phyloP scores from a whole-genome alignment of 495 filamentous ascomycete genomes.

The Penicillium argentinense region DNA sequence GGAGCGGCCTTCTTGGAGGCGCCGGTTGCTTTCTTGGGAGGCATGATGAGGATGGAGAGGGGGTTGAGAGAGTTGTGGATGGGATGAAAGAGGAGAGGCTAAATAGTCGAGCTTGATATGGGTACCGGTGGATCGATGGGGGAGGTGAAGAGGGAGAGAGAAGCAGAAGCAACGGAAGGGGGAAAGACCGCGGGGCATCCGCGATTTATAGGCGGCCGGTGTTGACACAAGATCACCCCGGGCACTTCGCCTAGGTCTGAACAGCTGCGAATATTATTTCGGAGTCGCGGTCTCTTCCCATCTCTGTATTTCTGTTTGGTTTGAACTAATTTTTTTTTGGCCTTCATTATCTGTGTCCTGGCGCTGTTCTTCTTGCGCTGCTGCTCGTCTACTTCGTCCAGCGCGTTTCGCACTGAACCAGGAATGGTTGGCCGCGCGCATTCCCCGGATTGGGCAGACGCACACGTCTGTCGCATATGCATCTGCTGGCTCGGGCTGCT shows the following conservation, averaged over 20 bases:
- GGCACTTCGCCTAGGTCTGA: too few relatives aligned
- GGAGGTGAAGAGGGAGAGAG: slow-evolving; percentile 11
- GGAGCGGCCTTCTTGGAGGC: slow-evolving; percentile 52
- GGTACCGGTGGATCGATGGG: slow-evolving; percentile 18
- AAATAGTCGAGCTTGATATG: slow-evolving; percentile 7
- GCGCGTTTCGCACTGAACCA: slow-evolving; percentile 1
- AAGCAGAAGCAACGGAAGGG: slow-evolving; percentile 35
- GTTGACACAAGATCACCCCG: slow-evolving; percentile 47
- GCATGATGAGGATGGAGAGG: slow-evolving; percentile 37
- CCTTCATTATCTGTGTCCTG: slow-evolving; percentile 4
- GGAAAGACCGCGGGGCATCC: slow-evolving; percentile 49
- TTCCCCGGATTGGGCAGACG: slow-evolving; percentile 19
- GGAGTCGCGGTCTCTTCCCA: too few relatives aligned
- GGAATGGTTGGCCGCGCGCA: slow-evolving; percentile 14
- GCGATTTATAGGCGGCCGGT: slow-evolving; percentile 52
- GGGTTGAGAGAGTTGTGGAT: slow-evolving; percentile 16
- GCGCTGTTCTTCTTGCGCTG: not conserved
- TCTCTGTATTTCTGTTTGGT: slow-evolving; percentile 14
- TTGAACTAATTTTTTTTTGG: slow-evolving; percentile 7
- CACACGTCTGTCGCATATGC: slow-evolving; percentile 3
- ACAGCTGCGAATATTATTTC: too few relatives aligned
- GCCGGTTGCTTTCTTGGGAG: slow-evolving; percentile 54
- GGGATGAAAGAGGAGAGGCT: slow-evolving; percentile 11
- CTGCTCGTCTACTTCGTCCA: not conserved
- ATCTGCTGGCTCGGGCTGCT: too few relatives aligned